Base-by-base conservation (phyloP, 768 basidiomycete species). In the Mrakia frigida region DNA sequence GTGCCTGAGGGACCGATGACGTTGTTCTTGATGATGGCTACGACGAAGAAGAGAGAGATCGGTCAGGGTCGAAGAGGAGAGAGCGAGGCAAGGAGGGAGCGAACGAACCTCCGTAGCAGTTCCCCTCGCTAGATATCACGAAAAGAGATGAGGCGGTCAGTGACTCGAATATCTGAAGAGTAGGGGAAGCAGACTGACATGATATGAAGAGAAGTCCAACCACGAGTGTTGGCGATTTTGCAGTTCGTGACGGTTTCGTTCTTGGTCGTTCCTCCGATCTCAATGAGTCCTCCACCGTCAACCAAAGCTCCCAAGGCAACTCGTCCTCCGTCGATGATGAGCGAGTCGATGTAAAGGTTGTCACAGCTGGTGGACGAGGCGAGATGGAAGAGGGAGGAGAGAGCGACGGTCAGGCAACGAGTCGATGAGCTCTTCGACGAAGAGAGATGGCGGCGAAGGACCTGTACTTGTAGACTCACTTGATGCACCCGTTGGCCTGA, bases 151-250 rank as follows among this genome's bases (percentile, higher is more conserved):
- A 70, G 68, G 52, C 10, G 25, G 46, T 18, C 46, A 7, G 56
- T 39, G 28, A 37, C 7, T 9, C 41, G 16, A 41, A 43, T 16
- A 18, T n/a, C n/a, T 13, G 31, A 9, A 21, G 10, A 28, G 65
- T 50, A 21, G 31, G 33, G 0, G 7, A 23, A 25, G 6, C 39
- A 6, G 35, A 56, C 46, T 59, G 13, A 61, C 60, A 75, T 68
- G 52, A 74, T n/a, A 46, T 74, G 73, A 9, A 74, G 59, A 41
- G 60, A 61, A 25, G 53, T 43, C 73, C 73, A 74, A 2, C 73
- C 73, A 25, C 73, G 73, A 25, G 73, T 74, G 28, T 61, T 59
- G 18, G 43, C 60, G 28, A 74, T 18, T 33, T 74, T 11, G 41
- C 3, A 6, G 41, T 60, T 59, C 43, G n/a, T n/a, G 11, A 74